Evolutionary conservation across 768 basidiomycete species (phyloP).

Genomic region (Phylloporus sp.): DNA sequence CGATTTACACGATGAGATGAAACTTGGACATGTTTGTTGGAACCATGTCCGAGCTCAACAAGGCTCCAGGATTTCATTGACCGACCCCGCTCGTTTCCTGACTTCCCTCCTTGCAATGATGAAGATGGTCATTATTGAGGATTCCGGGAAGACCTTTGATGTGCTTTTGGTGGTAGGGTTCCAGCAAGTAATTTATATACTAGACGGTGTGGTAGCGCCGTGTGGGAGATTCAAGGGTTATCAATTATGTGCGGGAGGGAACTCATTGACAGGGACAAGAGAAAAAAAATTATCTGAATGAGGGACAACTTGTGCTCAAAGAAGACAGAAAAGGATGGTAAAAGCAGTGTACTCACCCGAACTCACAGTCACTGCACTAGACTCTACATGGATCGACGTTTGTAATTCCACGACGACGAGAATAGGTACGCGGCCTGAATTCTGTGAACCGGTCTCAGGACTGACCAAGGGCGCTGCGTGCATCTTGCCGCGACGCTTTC

Average conservation of each 20-base stretch:
- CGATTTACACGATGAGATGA: neutral
- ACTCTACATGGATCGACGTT: too few relatives aligned
- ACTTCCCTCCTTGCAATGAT: conserved; percentile 4
- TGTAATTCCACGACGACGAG: too few relatives aligned
- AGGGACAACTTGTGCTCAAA: neutral
- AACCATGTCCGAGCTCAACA: conserved; percentile 56
- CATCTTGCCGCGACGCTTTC: too few relatives aligned
- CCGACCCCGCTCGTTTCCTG: conserved; percentile 13
- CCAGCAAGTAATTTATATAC: neutral
- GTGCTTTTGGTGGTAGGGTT: neutral
- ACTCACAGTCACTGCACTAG: neutral
- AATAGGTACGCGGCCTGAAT: too few relatives aligned
- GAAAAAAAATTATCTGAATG: neutral
- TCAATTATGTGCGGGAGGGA: neutral
- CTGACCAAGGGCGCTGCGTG: too few relatives aligned
- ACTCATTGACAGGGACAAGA: conserved; percentile 11
- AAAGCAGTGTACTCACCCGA: neutral
- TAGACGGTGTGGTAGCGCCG: conserved; percentile 14
- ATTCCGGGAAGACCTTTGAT: neutral
- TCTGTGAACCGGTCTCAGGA: too few relatives aligned
- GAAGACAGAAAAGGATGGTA: neutral
- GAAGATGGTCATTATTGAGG: conserved; percentile 10
- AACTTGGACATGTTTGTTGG: conserved; percentile 40
- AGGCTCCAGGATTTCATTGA: conserved; percentile 51
- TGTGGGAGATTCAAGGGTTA: conserved; percentile 18